Percentiles rank a stretch among this genome's conserved stretches.
phyloP scores from a whole-genome alignment of 108 stramenopile genomes.

The Nitzschia sp. region DNA sequence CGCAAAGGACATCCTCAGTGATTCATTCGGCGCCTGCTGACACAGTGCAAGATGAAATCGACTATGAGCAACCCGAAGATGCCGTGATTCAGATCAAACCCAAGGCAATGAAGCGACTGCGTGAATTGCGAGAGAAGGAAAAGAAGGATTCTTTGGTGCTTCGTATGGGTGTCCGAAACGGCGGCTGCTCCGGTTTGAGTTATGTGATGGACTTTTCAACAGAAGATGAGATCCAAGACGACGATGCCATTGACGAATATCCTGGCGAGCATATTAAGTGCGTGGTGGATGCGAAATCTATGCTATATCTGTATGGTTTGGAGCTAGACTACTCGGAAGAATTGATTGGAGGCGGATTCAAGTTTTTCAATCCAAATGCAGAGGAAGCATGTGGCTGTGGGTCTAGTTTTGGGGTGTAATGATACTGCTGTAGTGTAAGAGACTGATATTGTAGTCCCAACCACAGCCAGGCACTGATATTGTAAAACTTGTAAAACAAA shows the following conservation, averaged over 20 bases:
- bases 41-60: conserved; percentile 2
- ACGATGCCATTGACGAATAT: conserved; percentile 82
- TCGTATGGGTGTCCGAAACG: conserved; percentile 95
- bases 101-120: conserved; percentile 78
- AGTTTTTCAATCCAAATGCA: conserved; percentile 98
- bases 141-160: conserved; percentile 58
- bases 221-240: conserved; percentile 75
- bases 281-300: conserved; percentile 92
- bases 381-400: conserved; percentile 96
- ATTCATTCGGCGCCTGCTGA: conserved; percentile 7
- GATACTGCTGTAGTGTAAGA: not conserved
- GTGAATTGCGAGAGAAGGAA: conserved; percentile 73
- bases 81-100: conserved; percentile 75
- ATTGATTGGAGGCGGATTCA: conserved; percentile 93
- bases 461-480: too few relatives aligned
- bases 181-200: conserved; percentile 92
- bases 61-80: conserved; percentile 50
- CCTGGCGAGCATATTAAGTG: conserved; percentile 71
- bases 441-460: too few relatives aligned
- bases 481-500: too few relatives aligned
- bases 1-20: not conserved
- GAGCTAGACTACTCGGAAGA: conserved; percentile 95
- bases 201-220: conserved; percentile 94
- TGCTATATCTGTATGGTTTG: conserved; percentile 94
- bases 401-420: conserved; percentile 90